Conservation (phyloP, 805 yeast genomes). For the Suhomyces sp. region DNA sequence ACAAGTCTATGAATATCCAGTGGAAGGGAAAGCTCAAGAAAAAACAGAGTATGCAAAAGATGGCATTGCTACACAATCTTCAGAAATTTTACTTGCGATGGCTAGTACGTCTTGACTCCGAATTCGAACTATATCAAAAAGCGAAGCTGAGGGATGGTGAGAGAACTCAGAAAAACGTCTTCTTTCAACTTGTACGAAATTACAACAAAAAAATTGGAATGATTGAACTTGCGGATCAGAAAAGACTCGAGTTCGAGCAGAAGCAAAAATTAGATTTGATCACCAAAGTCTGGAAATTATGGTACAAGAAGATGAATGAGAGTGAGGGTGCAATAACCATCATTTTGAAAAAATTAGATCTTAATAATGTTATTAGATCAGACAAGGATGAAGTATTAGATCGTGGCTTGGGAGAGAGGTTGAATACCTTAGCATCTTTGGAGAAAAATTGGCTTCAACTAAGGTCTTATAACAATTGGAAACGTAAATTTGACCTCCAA, state of each 20-base stretch:
- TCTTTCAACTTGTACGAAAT: neutral
- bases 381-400: too few relatives aligned
- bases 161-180: neutral
- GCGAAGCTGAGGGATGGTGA: neutral
- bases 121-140: neutral
- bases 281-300: constrained; percentile 7
- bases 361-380: neutral
- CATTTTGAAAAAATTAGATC: too few relatives aligned
- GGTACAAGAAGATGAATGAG: constrained; percentile 9
- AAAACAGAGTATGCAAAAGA: neutral
- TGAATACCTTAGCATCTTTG: constrained; percentile 11
- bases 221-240: too few relatives aligned
- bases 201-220: constrained; percentile 1
- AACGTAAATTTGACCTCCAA: constrained; percentile 1
- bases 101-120: neutral
- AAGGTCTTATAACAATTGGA: constrained; percentile 19
- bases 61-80: neutral
- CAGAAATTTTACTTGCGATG: neutral
- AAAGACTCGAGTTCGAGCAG: too few relatives aligned
- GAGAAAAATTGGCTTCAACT: constrained; percentile 16
- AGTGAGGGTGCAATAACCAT: neutral
- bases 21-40: constrained; percentile 8
- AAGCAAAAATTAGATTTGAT: too few relatives aligned
- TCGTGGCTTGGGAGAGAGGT: constrained; percentile 10
- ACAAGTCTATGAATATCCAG: constrained; percentile 7